Percentiles rank a stretch among this genome's conserved stretches.
phyloP scores from a whole-genome alignment of 179 eudicot species.

The Monotropa hypopitys region DNA sequence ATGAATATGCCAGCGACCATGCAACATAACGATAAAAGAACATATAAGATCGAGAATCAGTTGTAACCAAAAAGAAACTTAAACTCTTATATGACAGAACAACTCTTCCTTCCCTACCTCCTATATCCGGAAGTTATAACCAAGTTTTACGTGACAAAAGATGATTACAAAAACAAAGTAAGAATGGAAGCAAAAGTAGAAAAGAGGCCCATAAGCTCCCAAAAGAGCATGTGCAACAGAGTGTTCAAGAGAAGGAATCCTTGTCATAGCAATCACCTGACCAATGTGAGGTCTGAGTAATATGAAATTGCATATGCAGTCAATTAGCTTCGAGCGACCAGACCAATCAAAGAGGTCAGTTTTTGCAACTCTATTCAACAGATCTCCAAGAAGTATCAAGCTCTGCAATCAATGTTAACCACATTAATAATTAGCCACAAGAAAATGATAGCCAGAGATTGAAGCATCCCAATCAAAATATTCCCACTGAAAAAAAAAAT shows the following conservation, averaged over 20 bases:
- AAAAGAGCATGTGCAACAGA: background rate
- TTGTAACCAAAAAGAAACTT: background rate
- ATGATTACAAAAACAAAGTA: background rate
- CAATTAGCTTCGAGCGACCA: constrained; percentile 66
- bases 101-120: background rate
- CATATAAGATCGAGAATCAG: background rate
- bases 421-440: background rate
- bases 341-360: constrained; percentile 59
- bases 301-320: constrained; percentile 66
- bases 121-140: background rate
- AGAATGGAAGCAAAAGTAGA: background rate
- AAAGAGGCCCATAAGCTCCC: background rate
- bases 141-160: background rate
- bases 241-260: background rate
- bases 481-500: no score
- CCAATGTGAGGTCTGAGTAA: constrained; percentile 55
- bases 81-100: background rate
- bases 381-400: constrained; percentile 50
- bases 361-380: constrained; percentile 54
- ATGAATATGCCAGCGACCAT: constrained; percentile 8
- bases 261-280: constrained; percentile 43
- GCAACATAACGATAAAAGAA: background rate
- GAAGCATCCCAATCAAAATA: background rate
- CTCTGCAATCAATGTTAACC: constrained; percentile 29
- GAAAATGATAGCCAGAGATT: background rate